Conservation (phyloP, 257 asterid species). For the Ocimum tenuiflorum region DNA sequence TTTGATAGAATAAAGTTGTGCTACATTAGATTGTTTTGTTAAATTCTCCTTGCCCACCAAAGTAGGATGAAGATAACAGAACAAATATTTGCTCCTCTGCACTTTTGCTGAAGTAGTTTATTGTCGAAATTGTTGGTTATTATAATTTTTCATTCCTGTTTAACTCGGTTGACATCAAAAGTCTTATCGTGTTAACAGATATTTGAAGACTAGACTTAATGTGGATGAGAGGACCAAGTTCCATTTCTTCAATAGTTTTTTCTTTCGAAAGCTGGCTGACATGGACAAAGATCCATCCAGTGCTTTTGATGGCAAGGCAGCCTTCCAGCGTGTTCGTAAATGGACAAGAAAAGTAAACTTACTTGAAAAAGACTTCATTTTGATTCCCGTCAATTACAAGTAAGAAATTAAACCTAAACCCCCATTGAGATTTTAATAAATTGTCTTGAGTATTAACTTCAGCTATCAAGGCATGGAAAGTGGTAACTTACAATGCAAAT, state of each 20-base stretch:
- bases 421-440: conserved; percentile 13
- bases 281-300: conserved; percentile 88
- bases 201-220: conserved; percentile 53
- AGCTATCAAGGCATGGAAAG: conserved; percentile 17
- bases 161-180: conserved; percentile 20
- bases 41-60: conserved; percentile 1
- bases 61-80: background rate
- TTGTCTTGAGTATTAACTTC: conserved; percentile 21
- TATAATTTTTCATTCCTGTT: conserved; percentile 2
- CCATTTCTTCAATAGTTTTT: conserved; percentile 93
- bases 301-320: conserved; percentile 79
- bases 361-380: conserved; percentile 75
- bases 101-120: conserved; percentile 3
- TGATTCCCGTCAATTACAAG: conserved; percentile 92
- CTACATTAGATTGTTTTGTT: conserved; percentile 2
- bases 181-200: conserved; percentile 42
- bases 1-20: background rate
- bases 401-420: conserved; percentile 37
- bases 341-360: conserved; percentile 95
- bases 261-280: conserved; percentile 89
- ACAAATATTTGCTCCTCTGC: background rate
- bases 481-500: conserved; percentile 25
- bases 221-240: conserved; percentile 48
- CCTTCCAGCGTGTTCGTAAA: conserved; percentile 90
- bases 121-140: background rate